Percentiles rank a stretch among this genome's conserved stretches.
Evolutionary conservation across 169 alveolate species (phyloP).

Genomic region (Cryptosporidium xiaoi): DNA sequence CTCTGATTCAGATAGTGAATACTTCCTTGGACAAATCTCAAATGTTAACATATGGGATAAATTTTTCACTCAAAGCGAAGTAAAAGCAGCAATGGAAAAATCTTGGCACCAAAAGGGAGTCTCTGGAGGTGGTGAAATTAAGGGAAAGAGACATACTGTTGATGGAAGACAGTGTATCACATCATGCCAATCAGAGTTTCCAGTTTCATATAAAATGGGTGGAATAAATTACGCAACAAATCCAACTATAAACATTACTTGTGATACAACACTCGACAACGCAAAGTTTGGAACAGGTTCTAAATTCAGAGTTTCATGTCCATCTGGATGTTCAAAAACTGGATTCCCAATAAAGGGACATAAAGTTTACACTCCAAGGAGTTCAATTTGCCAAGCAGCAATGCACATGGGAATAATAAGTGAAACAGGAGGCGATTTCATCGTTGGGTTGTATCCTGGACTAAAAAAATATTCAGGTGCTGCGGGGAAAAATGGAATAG

Average conservation of each 20-base stretch:
- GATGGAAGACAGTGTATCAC: conserved; percentile 81
- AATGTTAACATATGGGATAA: conserved; percentile 73
- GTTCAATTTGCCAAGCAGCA: conserved; percentile 91
- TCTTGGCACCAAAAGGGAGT: conserved; percentile 74
- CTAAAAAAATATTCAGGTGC: conserved; percentile 74
- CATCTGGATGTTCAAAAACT: conserved; percentile 75
- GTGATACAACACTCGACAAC: conserved; percentile 75
- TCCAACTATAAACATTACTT: conserved; percentile 75
- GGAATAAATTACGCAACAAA: conserved; percentile 70
- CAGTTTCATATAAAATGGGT: conserved; percentile 71
- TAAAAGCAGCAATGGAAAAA: conserved; percentile 72
- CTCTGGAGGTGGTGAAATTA: conserved; percentile 65
- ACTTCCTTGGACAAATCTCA: conserved; percentile 69
- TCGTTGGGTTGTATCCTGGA: conserved; percentile 78
- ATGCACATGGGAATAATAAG: conserved; percentile 88
- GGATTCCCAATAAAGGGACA: conserved; percentile 74
- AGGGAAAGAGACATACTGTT: conserved; percentile 78
- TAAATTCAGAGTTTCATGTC: conserved; percentile 76
- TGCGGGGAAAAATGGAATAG: conserved; percentile 74
- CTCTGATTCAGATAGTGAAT: conserved; percentile 71
- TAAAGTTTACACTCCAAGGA: conserved; percentile 77
- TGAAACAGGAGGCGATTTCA: conserved; percentile 80
- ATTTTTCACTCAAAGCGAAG: conserved; percentile 38
- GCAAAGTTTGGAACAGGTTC: conserved; percentile 75
- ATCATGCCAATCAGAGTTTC: conserved; percentile 78